Conservation (phyloP, 306 rosid genomes). For the Pyrus communis region DNA sequence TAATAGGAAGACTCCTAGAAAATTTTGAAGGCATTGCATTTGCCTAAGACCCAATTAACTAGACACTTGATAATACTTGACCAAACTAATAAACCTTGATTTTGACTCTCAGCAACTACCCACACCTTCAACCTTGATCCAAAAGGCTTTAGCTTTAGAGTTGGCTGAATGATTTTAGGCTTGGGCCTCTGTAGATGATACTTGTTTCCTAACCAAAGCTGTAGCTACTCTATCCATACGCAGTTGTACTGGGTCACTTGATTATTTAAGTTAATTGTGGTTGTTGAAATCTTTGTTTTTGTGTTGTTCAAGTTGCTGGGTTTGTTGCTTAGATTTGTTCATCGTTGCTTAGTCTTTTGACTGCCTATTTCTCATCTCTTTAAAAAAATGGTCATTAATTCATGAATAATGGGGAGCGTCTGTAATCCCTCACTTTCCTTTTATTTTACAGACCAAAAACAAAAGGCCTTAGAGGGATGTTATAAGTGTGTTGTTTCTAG, state of each 20-base stretch:
- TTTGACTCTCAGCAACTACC: background rate
- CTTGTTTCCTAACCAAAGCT: no score
- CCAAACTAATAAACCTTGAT: background rate
- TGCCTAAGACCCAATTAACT: background rate
- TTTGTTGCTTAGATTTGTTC: background rate
- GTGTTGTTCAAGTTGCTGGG: background rate
- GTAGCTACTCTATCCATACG: background rate
- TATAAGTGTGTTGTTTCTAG: background rate
- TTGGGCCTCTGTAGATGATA: background rate
- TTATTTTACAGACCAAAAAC: background rate
- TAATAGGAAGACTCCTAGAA: background rate
- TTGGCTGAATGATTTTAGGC: background rate
- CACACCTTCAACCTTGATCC: background rate
- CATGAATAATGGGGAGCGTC: background rate
- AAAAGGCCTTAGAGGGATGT: background rate
- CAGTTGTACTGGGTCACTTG: background rate
- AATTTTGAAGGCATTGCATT: background rate
- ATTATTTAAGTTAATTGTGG: background rate
- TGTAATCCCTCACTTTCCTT: background rate
- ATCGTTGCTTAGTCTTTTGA: background rate
- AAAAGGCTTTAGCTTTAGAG: background rate
- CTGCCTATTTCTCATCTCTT: background rate
- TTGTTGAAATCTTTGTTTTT: background rate
- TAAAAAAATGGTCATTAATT: background rate
- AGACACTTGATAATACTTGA: background rate